These are phyloP conservation scores for Colletotrichum plurivorum DNA, from an alignment of 2,329 filamentous ascomycete species.

Conservation along the genomic window DNA sequence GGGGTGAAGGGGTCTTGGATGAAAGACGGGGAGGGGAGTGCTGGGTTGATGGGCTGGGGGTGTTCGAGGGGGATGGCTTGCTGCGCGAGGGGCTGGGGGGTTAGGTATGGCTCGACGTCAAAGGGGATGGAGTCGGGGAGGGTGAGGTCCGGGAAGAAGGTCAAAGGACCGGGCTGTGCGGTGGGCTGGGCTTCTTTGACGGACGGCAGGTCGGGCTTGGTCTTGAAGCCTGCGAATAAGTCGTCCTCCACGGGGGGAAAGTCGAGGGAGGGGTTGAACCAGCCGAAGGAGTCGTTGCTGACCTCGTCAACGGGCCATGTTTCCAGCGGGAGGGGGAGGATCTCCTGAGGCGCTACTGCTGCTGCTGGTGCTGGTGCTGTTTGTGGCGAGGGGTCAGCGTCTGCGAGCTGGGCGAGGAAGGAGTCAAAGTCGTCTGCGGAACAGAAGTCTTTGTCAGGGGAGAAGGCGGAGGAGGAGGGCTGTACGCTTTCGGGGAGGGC, in stretches of 20 bases:
- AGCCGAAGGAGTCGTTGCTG: neutral
- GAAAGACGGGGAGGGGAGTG: neutral
- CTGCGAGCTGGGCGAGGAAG: neutral
- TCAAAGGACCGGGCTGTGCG: neutral
- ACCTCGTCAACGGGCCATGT: constrained; percentile 7
- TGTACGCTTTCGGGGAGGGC: neutral
- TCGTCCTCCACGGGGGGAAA: neutral
- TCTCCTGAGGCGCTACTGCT: neutral
- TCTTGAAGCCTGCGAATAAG: neutral
- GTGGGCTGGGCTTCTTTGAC: neutral
- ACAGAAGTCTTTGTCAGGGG: constrained; percentile 16
- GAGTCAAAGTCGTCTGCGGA: constrained; percentile 6
- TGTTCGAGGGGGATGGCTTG: constrained; percentile 22
- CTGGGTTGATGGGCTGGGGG: constrained; percentile 10
- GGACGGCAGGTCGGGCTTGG: neutral
- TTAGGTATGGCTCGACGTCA: neutral
- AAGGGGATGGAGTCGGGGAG: constrained; percentile 1
- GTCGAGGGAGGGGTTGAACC: neutral
- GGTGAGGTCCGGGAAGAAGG: constrained; percentile 8
- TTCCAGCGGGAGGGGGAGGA: neutral
- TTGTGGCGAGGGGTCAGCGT: constrained; percentile 1
- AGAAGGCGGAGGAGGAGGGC: neutral
- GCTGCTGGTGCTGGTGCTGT: neutral
- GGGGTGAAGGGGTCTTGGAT: no score
- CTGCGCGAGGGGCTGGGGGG: neutral